Percentiles rank a stretch among this genome's conserved stretches.
Conservation (phyloP, 192 early-diverging fungal species). For the Diversispora eburnea region DNA sequence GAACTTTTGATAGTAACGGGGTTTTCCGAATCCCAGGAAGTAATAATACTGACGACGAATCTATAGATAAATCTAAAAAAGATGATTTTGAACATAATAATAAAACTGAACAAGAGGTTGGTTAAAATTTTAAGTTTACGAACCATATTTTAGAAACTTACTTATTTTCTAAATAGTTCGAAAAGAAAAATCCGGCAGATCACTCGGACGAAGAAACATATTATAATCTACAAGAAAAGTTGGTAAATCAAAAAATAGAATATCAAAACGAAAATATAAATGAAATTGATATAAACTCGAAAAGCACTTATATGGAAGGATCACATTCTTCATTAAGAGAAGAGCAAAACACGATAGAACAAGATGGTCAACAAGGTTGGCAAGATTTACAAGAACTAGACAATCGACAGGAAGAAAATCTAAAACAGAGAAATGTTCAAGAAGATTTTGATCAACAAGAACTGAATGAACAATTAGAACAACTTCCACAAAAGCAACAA, state of each 20-base stretch:
- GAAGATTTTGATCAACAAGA: constrained; percentile 1
- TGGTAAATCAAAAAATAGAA: no score
- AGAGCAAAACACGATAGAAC: background rate
- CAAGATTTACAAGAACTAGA: background rate
- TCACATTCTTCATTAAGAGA: background rate
- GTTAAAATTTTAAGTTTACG: background rate
- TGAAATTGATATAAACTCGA: background rate
- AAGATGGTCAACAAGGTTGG: background rate
- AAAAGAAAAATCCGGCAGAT: constrained; percentile 19
- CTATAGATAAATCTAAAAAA: constrained; percentile 29
- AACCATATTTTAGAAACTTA: constrained; percentile 5
- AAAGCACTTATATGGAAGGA: background rate
- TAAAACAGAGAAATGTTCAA: background rate
- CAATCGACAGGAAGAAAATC: background rate
- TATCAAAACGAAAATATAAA: background rate
- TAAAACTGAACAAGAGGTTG: constrained; percentile 21
- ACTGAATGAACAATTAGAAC: background rate
- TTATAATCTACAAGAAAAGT: no score
- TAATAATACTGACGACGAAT: constrained; percentile 39
- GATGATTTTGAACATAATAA: constrained; percentile 13
- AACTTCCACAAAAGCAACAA: background rate
- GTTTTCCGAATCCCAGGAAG: constrained; percentile 57
- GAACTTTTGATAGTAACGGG: constrained; percentile 66
- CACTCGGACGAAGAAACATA: background rate
- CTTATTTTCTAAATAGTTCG: constrained; percentile 14